Evolutionary conservation across 257 asterid species (phyloP), one percentile per base, ranked within the genome.

Genomic region (Paulownia fortunei): DNA sequence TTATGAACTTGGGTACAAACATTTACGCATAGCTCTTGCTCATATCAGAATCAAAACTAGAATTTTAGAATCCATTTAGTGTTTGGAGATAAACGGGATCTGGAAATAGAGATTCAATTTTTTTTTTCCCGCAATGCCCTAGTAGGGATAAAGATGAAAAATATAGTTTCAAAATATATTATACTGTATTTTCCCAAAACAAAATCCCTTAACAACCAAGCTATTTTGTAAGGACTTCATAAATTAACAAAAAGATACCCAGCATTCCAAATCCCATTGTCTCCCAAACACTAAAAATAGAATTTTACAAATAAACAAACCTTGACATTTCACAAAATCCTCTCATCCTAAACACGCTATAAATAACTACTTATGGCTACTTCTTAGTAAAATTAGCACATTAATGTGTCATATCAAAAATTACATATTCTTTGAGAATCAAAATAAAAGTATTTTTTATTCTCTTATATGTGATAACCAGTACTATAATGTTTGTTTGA

Each of bases 171-270:
- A 51, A 47, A 16, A 36, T 56, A 44, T 8, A 6, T 27, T 12
- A 19, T 36, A 51, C 55, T 63, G 52, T 30, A 21, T 21, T 23
- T 55, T 36, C n/a, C 56, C 27, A n/a, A 58, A 7, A 8, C 39
- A 9, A 36, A 66, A 5, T 18, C 27, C 21, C n/a, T 24, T 30
- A 6, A 8, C 60, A 66, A 24, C 26, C 39, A 19, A 5, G 10
- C 39, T 66, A 67, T 37, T 37, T 26, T 5, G 3, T 7, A 73
- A 26, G 47, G 66, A 82, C 16, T 68, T 39, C 54, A 64, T 11
- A 54, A 7, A 47, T 41, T 12, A 34, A 41, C 16, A 54, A 47
- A 36, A 23, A 63, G 23, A 2, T 44, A 1, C 77, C 46, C 46
- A 4, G 42, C n/a, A 4, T 21, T 63, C 60, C 37, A 65, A 74